Percentiles rank a stretch among this genome's conserved stretches.
phyloP scores from a whole-genome alignment of 169 alveolate genomes.

The Pseudocohnilembus persalinus region DNA sequence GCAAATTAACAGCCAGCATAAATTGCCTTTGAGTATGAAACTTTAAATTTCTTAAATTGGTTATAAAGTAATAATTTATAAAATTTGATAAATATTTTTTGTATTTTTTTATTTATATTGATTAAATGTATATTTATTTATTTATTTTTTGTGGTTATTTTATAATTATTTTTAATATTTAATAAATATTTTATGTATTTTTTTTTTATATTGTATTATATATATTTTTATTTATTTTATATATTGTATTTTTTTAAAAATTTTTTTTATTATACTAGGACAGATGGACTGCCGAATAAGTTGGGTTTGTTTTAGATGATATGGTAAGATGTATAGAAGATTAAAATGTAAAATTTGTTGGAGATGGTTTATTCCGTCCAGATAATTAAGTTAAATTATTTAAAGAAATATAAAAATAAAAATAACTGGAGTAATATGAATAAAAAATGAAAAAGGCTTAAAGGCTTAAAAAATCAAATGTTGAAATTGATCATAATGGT shows the following conservation, averaged over 20 bases:
- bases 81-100: too few species aligned
- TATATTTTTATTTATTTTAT: too few species aligned
- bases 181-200: too few species aligned
- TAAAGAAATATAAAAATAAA: constrained; percentile 1
- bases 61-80: constrained; percentile 17
- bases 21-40: constrained; percentile 11
- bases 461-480: neutral
- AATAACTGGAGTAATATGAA: neutral
- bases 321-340: neutral
- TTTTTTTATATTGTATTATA: too few species aligned
- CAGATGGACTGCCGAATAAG: constrained; percentile 17
- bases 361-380: neutral
- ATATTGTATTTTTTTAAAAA: too few species aligned
- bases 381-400: neutral
- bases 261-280: too few species aligned
- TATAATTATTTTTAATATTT: too few species aligned
- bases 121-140: too few species aligned
- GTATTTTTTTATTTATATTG: too few species aligned
- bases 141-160: too few species aligned
- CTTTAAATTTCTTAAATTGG: neutral
- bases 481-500: neutral
- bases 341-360: neutral
- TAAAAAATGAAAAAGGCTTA: too few species aligned
- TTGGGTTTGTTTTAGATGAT: constrained; percentile 13
- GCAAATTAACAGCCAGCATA: constrained; percentile 1